Base-by-base conservation (phyloP, 2,329 filamentous ascomycete genomes). In the Colletotrichum scovillei region DNA sequence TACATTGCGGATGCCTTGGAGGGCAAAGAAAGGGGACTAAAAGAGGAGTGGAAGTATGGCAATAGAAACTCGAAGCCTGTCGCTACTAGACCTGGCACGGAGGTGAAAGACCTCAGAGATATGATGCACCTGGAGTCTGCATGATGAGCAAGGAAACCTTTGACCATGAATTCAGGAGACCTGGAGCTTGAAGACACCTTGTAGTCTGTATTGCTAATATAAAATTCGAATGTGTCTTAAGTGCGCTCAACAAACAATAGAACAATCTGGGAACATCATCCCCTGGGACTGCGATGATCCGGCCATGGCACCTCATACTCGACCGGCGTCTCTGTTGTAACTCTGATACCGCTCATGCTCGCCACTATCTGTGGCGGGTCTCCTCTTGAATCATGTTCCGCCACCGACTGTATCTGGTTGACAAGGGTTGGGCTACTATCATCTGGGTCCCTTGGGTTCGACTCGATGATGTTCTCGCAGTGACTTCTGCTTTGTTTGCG, bases 1-100 rank as follows among this genome's bases (percentile, higher is more conserved):
- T 79, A 77, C 56, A 78, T 79, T 52, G 58, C 58, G 1, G 76
- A 78, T 30, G 75, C 76, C 0, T 35, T 78, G 9, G 77, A 79
- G 58, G 76, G 76, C 0, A 57, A 35, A 1, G 22, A 69, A 1
- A 64, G 64, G 0, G 77, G 76, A 0, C 24, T 78, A 67, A 77
- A 67, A 49, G 42, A 64, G 35, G 75, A 78, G 24, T 78, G 77
- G 77, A 72, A 73, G 24, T 73, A 70, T 30, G 75, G 76, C 1
- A 57, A 57, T 5, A 75, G 77, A 35, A 75, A 74, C 26, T 49
- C 58, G 6, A 76, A 72, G 58, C 67, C 65, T 0, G 73, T 74
- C 22, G 56, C 75, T 9, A 75, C 76, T 2, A 66, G 77, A 2
- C 74, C 74, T 7, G 70, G 71, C 4, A 75, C 74, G 2, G 74